Base-by-base conservation (phyloP, 2,329 filamentous ascomycete genomes). In the Sarocladiaceae sp. region DNA sequence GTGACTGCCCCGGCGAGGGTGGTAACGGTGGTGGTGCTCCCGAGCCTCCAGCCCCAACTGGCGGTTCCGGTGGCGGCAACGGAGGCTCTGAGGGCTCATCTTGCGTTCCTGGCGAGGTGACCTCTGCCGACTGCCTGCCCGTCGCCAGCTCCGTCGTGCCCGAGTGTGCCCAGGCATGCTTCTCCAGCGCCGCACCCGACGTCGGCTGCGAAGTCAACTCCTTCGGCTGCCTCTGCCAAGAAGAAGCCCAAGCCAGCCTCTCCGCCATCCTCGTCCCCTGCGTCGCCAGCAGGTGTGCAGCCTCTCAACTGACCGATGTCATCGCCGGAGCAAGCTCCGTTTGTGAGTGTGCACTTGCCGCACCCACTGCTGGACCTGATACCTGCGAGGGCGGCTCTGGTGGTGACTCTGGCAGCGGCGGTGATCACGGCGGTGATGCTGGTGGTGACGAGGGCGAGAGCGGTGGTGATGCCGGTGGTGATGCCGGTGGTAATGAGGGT, bases 181-280 rank as follows among this genome's bases (percentile, higher is more conserved):
- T 62, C 54, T 23, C 53, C 35, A 49, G 52, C 18, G 54, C 54
- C 35, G 59, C 59, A 15, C 57, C 59, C 2, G 54, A 51, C 0
- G 56, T 62, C n/a, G 59, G 59, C 26, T 62, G 60, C 49, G 58
- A 53, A 20, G 48, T 53, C 22, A 50, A 53, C 22, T 56, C 60
- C 50, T 62, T 57, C 46, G 51, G 52, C 8, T 62, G 60, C 18
- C 58, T 60, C 26, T 62, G 60, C 28, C 46, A 57, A 17, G 36
- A 57, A 23, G 56, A 57, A 2, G 53, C 55, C 25, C 53, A 54
- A 15, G 58, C 57, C 8, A 50, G 50, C n/a, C 29, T 62, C n/a
- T 58, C 60, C 11, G 39, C 50, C 23, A 55, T 57, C 29, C 56
- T 62, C 26, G 56, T 56, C 12, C 57, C 59, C 23, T 62, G 60